Conservation (phyloP, 2,329 filamentous ascomycete genomes). For the Coniochaeta pulveracea region DNA sequence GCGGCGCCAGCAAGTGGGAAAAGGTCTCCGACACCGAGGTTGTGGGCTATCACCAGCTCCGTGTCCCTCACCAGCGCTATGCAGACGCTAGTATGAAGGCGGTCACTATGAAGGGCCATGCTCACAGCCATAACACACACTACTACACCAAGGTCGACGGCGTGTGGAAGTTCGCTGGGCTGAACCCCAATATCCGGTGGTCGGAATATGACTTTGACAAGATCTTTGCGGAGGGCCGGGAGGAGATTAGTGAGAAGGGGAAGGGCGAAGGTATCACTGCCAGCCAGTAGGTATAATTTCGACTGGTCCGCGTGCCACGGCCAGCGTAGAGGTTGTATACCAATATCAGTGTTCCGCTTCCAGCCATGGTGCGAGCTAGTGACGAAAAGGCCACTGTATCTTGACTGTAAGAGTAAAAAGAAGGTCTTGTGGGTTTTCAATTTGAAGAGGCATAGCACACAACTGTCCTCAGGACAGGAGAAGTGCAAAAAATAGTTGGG, state of each 20-base stretch:
- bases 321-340: no score
- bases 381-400: no score
- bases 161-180: constrained; percentile 50
- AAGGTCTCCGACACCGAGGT: constrained; percentile 45
- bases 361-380: no score
- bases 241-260: constrained; percentile 20
- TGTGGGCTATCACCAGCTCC: constrained; percentile 48
- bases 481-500: no score
- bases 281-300: constrained; percentile 2
- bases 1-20: constrained; percentile 43
- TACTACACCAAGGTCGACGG: constrained; percentile 46
- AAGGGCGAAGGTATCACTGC: constrained; percentile 1
- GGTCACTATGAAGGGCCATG: constrained; percentile 48
- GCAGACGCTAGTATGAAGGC: constrained; percentile 32
- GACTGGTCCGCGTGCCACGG: no score
- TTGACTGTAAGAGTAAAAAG: no score
- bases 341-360: no score
- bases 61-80: constrained; percentile 52
- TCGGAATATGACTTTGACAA: constrained; percentile 45
- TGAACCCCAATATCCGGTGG: constrained; percentile 44
- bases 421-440: no score
- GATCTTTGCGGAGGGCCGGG: constrained; percentile 33
- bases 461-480: no score
- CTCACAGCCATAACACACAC: constrained; percentile 44
- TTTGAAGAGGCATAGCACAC: no score